Percentiles rank a stretch among this genome's conserved stretches.
Evolutionary conservation across 371 early-diverging fungal species (phyloP).

Genomic region (Mucor racemosus): DNA sequence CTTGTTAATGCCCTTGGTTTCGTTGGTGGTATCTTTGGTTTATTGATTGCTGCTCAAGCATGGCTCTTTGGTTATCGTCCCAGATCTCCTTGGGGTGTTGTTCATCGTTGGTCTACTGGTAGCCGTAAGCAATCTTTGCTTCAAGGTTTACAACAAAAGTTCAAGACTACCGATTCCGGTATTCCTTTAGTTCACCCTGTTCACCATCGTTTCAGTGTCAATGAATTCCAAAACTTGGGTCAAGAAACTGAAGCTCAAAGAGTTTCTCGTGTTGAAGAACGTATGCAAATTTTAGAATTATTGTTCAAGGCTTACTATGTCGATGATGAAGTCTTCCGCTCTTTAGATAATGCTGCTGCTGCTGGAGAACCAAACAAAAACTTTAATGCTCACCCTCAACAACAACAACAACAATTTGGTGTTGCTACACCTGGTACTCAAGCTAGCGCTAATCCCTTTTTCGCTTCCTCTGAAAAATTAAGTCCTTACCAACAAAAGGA

Average conservation of each 20-base stretch:
- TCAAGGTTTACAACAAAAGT: slow-evolving; percentile 41
- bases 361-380: not conserved
- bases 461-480: slow-evolving; percentile 23
- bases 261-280: slow-evolving; percentile 38
- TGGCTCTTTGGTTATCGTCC: slow-evolving; percentile 60
- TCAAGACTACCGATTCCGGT: slow-evolving; percentile 47
- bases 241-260: slow-evolving; percentile 38
- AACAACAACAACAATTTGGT: slow-evolving; percentile 11
- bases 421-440: slow-evolving; percentile 1
- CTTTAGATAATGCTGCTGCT: slow-evolving; percentile 34
- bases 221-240: slow-evolving; percentile 30
- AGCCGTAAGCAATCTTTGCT: slow-evolving; percentile 50
- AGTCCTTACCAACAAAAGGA: slow-evolving; percentile 16
- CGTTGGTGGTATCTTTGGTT: slow-evolving; percentile 57
- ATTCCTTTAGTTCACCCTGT: slow-evolving; percentile 55
- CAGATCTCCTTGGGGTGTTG: slow-evolving; percentile 56
- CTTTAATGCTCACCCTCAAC: not conserved
- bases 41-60: slow-evolving; percentile 45
- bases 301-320: slow-evolving; percentile 45
- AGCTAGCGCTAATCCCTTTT: slow-evolving; percentile 24
- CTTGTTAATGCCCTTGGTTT: slow-evolving; percentile 55
- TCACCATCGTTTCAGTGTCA: slow-evolving; percentile 48
- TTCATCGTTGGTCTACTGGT: slow-evolving; percentile 56
- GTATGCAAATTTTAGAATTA: slow-evolving; percentile 40
- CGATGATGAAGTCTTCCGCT: slow-evolving; percentile 50